Evolutionary conservation across 148 eudicot genomes (phyloP), one percentile per base, ranked within the genome.

Genomic region (Talinum fruticosum): DNA sequence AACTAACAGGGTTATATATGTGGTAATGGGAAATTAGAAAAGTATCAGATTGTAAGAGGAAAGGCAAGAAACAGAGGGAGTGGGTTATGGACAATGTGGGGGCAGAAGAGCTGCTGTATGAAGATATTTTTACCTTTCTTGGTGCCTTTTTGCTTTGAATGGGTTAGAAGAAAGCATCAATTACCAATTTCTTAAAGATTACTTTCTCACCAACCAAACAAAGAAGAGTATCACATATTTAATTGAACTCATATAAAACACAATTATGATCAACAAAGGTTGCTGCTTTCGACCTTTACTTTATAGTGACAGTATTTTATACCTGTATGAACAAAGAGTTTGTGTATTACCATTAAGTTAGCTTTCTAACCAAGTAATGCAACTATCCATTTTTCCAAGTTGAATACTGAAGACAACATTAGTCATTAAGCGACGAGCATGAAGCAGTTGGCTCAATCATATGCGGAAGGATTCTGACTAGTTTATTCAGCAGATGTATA

Each of bases 231-330:
- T 68, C 64, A 35, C 28, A 34, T n/a, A 75, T 57, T 65, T 23
- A 76, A 77, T 67, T 73, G 62, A 73, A 30, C 45, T 68, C 28
- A 67, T 66, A 82, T 71, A 66, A 59, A 35, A 78, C 71, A 68
- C 62, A 54, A 70, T 59, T 69, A 73, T 33, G n/a, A 61, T 32
- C 28, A 72, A 62, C 69, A 33, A 75, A 64, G 62, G 78, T 37
- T 13, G 71, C 76, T 67, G 67, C 78, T 49, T 81, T 77, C 76
- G 62, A 75, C 76, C 24, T 82, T 44, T 24, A 57, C 26, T 41
- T 51, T 65, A 28, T 66, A 21, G 26, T 38, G 53, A 8, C 32
- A 71, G 45, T 59, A 67, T 54, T 28, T 68, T 64, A 76, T 61
- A 57, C 59, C 66, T 36, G 62, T n/a, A n/a, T 66, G 65, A 57